Percentiles rank a stretch among this genome's conserved stretches.
phyloP scores from a whole-genome alignment of 106 monocot genomes.

The Dendrobium officinale region DNA sequence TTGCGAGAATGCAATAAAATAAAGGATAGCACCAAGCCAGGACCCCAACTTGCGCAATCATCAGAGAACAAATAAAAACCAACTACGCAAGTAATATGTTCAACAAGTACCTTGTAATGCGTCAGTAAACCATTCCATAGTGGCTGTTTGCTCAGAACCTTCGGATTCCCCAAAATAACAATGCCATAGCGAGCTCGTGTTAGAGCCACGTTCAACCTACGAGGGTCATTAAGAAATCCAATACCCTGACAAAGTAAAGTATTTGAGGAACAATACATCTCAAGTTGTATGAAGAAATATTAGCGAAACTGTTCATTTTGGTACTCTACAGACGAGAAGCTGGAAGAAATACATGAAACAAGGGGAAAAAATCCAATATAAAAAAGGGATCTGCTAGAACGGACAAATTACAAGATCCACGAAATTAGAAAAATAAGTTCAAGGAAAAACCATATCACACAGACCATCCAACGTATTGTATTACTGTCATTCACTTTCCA shows the following conservation, averaged over 20 bases:
- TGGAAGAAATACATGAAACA: background rate
- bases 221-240: conserved; percentile 98
- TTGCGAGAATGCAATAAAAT: no score
- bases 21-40: no score
- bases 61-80: no score
- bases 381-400: background rate
- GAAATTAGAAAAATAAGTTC: no score
- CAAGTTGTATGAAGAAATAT: background rate
- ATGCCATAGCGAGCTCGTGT: conserved; percentile 97
- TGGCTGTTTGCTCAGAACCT: conserved; percentile 93
- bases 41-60: no score
- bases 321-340: background rate
- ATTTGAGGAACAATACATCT: background rate
- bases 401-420: background rate
- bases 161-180: conserved; percentile 95
- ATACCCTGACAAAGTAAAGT: conserved; percentile 56
- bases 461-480: no score
- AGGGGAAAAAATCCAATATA: background rate
- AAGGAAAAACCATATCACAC: no score
- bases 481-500: no score
- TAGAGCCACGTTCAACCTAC: conserved; percentile 91
- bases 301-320: no score
- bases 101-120: conserved; percentile 77
- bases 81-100: no score
- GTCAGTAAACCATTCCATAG: conserved; percentile 93